Evolutionary conservation across 2,329 filamentous ascomycete species (phyloP).

Genomic region (Cercospora canescens): DNA sequence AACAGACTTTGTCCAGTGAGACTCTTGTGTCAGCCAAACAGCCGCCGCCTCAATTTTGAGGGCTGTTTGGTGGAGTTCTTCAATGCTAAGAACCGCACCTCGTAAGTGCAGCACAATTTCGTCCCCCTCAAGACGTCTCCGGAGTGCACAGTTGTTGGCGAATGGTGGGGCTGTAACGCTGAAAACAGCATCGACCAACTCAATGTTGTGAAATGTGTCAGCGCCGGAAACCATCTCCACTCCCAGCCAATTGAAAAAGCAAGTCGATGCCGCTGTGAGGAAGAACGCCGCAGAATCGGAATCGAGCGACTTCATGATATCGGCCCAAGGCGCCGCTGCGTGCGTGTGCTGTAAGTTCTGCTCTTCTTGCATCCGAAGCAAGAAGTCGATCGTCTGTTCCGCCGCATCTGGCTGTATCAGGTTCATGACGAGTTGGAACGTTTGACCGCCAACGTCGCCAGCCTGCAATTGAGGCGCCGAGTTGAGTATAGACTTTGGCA

Average conservation of each 20-base stretch:
- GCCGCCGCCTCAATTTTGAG: background rate
- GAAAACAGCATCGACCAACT: background rate
- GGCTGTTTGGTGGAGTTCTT: background rate
- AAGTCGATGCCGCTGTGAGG: background rate
- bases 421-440: background rate
- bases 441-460: background rate
- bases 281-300: background rate
- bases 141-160: background rate
- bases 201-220: background rate
- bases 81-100: background rate
- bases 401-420: background rate
- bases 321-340: background rate
- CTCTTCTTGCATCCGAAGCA: background rate
- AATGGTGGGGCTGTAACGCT: background rate
- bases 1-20: background rate
- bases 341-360: background rate
- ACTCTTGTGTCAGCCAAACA: background rate
- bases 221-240: background rate
- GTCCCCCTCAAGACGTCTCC: background rate
- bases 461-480: background rate
- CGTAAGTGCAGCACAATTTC: background rate
- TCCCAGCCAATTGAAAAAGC: conserved; percentile 4
- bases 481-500: background rate
- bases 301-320: background rate
- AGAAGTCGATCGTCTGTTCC: background rate